These are phyloP conservation scores for Naganishia cerealis DNA, from an alignment of 1,284 basidiomycete species.

Conservation along the genomic window DNA sequence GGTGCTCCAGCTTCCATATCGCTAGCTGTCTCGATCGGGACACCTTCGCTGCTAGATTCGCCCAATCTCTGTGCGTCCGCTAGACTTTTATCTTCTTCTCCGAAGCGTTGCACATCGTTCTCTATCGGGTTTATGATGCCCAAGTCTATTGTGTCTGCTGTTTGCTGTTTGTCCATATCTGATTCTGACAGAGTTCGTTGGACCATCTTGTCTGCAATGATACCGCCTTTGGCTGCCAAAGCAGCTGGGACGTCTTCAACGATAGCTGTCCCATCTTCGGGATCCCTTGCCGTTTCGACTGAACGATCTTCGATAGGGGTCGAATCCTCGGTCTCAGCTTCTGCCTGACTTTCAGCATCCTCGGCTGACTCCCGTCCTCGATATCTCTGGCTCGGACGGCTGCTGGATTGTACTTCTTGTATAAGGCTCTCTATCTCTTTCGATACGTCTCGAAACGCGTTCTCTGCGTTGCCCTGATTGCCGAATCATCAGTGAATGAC, in stretches of 20 bases:
- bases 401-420: constrained; percentile 16
- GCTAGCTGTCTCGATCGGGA: not conserved
- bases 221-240: not conserved
- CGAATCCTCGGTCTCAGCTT: not conserved
- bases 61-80: not conserved
- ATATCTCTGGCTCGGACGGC: constrained; percentile 1
- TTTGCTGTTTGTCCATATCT: not conserved
- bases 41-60: not conserved
- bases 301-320: not conserved
- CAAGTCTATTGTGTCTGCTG: not conserved
- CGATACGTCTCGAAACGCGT: not conserved
- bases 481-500: not conserved
- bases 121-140: not conserved
- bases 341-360: not conserved
- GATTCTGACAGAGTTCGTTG: not conserved
- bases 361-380: not conserved
- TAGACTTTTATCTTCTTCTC: not conserved
- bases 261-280: no score
- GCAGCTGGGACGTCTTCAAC: not conserved
- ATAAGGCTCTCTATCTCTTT: constrained; percentile 4
- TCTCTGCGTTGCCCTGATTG: not conserved
- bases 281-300: not conserved
- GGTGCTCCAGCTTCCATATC: not conserved
- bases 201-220: not conserved
- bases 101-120: not conserved